phyloP scores from a whole-genome alignment of 208 protist genomes.

The Acanthamoeba quina region DNA sequence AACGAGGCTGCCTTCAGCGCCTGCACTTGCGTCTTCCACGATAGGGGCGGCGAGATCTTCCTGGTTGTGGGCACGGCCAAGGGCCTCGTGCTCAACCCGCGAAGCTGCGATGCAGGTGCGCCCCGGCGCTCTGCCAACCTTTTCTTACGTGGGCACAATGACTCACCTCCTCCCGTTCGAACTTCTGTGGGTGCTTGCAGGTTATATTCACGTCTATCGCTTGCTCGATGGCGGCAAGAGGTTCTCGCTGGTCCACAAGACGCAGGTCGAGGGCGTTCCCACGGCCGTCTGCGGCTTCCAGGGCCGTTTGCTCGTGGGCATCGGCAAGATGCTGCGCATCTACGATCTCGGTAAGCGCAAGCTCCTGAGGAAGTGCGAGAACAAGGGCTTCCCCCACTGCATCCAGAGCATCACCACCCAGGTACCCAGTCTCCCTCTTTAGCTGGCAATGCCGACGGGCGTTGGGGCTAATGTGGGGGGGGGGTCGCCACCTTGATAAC shows the following conservation, averaged over 20 bases:
- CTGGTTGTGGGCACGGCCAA: slow-evolving; percentile 88
- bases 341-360: slow-evolving; percentile 94
- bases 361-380: slow-evolving; percentile 94
- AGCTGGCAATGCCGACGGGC: neutral
- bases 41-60: slow-evolving; percentile 80
- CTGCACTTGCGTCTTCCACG: slow-evolving; percentile 80
- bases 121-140: neutral
- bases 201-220: slow-evolving; percentile 85
- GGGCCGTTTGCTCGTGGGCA: slow-evolving; percentile 88
- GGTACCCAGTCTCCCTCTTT: neutral
- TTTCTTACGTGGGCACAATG: neutral
- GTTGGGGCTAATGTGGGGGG: neutral
- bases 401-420: slow-evolving; percentile 87
- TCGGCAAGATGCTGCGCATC: slow-evolving; percentile 88
- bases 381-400: slow-evolving; percentile 88
- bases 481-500: neutral
- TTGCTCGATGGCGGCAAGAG: slow-evolving; percentile 44
- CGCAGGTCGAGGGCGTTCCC: slow-evolving; percentile 89
- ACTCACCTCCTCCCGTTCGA: too few relatives aligned
- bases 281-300: slow-evolving; percentile 88
- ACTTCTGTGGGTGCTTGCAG: neutral
- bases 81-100: slow-evolving; percentile 80
- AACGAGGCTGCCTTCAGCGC: slow-evolving; percentile 91
- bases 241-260: slow-evolving; percentile 86
- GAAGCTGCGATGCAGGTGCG: slow-evolving; percentile 29